Percentiles rank a stretch among this genome's conserved stretches.
Evolutionary conservation across 2,329 filamentous ascomycete genomes (phyloP).

Genomic region (Hypoxylon sp.): DNA sequence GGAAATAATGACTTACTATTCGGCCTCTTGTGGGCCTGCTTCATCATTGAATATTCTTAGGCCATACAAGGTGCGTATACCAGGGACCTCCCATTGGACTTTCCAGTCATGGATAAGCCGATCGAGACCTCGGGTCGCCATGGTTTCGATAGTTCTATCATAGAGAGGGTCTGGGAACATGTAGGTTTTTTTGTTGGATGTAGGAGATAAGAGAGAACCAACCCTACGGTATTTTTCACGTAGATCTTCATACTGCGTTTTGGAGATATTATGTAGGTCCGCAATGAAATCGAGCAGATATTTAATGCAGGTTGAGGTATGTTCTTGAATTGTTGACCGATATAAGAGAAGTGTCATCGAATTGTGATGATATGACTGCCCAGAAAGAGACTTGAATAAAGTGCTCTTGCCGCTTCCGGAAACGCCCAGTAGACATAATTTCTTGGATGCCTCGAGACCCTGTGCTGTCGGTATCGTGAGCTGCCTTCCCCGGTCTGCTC

Average conservation of each 20-base stretch:
- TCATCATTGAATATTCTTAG: not conserved
- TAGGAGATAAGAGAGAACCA: not conserved
- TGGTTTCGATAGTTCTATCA: not conserved
- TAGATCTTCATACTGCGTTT: not conserved
- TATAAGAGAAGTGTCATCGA: not conserved
- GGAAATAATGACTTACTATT: not conserved
- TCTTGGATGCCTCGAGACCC: not conserved
- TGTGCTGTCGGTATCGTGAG: not conserved
- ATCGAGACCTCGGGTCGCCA: not conserved
- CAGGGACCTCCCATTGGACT: not conserved
- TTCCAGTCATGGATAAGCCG: not conserved
- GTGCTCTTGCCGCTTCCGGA: not conserved
- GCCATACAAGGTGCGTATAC: not conserved
- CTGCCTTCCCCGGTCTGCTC: not conserved
- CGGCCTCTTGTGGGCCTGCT: not conserved
- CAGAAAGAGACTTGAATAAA: not conserved
- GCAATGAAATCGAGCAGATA: not conserved
- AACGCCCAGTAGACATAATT: not conserved
- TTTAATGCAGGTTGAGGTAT: not conserved
- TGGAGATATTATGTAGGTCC: not conserved
- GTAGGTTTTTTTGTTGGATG: not conserved
- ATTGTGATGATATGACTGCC: not conserved
- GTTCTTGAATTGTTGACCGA: not conserved
- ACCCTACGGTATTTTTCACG: not conserved
- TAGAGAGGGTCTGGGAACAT: not conserved